phyloP scores from a whole-genome alignment of 441 rosid species.

The Arabidopsis lyrata region DNA sequence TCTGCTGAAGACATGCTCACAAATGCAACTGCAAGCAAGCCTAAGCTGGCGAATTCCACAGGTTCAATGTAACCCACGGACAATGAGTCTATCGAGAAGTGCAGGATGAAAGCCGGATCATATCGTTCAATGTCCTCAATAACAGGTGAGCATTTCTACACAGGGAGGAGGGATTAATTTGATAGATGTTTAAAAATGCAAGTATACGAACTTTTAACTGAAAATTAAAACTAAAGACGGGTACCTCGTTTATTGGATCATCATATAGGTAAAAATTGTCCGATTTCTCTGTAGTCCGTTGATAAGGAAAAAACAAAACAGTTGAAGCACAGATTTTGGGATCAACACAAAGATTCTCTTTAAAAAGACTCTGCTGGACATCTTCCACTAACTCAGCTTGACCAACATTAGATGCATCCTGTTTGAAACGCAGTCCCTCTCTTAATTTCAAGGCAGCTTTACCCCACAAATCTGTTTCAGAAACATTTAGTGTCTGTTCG shows the following conservation, averaged over 20 bases:
- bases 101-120: conserved; percentile 89
- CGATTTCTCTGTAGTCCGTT: conserved; percentile 55
- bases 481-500: conserved; percentile 48
- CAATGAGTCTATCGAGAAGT: conserved; percentile 70
- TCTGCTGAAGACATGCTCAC: conserved; percentile 87
- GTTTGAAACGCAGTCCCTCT: conserved; percentile 60
- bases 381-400: conserved; percentile 63
- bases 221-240: conserved; percentile 8
- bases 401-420: conserved; percentile 48
- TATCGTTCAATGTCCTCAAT: conserved; percentile 54
- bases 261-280: conserved; percentile 47
- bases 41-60: conserved; percentile 81
- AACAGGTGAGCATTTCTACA: conserved; percentile 58
- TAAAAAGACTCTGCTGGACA: conserved; percentile 62
- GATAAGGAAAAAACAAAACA: conserved; percentile 71
- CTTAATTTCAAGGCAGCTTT: conserved; percentile 64
- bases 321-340: conserved; percentile 76
- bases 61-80: conserved; percentile 78
- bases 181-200: conserved; percentile 10
- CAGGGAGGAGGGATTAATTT: conserved; percentile 35
- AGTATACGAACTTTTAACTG: conserved; percentile 5
- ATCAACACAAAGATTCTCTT: conserved; percentile 84
- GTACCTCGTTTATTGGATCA: conserved; percentile 36
- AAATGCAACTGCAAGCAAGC: conserved; percentile 92
- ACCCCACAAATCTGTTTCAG: conserved; percentile 84